Evolutionary conservation across 148 eudicot genomes (phyloP).

Genomic region (Vaccinium darrowii): DNA sequence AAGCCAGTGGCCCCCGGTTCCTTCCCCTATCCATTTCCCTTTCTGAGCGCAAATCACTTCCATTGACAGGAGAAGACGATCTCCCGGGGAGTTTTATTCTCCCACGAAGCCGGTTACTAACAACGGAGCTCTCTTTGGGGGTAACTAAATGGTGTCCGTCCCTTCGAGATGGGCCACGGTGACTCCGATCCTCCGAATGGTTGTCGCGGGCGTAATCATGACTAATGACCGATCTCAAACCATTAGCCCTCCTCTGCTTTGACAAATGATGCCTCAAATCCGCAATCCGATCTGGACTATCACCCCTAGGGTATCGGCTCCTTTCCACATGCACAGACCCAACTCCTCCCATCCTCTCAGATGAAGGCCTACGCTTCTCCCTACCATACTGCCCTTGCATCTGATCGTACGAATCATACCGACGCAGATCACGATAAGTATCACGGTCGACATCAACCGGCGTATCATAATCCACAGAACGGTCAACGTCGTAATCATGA

Average conservation of each 20-base stretch:
- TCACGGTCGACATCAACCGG: slow-evolving; percentile 47
- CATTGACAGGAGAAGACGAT: slow-evolving; percentile 45
- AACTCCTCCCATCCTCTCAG: slow-evolving; percentile 43
- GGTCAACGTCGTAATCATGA: slow-evolving; percentile 57
- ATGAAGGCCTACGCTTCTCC: slow-evolving; percentile 51
- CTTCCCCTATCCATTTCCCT: slow-evolving; percentile 45
- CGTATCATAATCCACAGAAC: slow-evolving; percentile 40
- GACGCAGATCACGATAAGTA: slow-evolving; percentile 44
- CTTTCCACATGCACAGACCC: slow-evolving; percentile 44
- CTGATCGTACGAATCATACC: slow-evolving; percentile 50
- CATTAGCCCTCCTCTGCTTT: slow-evolving; percentile 63
- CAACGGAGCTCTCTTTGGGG: slow-evolving; percentile 41
- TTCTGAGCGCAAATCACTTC: slow-evolving; percentile 26
- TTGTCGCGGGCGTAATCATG: slow-evolving; percentile 46
- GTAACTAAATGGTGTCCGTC: slow-evolving; percentile 42
- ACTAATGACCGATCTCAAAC: slow-evolving; percentile 69
- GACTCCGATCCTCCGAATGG: slow-evolving; percentile 41
- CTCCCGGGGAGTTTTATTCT: slow-evolving; percentile 72
- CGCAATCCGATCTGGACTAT: slow-evolving; percentile 40
- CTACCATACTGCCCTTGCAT: slow-evolving; percentile 46
- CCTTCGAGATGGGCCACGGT: slow-evolving; percentile 42
- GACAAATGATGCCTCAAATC: slow-evolving; percentile 78
- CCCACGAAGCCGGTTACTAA: slow-evolving; percentile 73
- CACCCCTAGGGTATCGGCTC: slow-evolving; percentile 41
- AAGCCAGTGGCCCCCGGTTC: slow-evolving; percentile 36